Base-by-base conservation (phyloP, 2,329 filamentous ascomycete species). In the Thielaviopsis populi region DNA sequence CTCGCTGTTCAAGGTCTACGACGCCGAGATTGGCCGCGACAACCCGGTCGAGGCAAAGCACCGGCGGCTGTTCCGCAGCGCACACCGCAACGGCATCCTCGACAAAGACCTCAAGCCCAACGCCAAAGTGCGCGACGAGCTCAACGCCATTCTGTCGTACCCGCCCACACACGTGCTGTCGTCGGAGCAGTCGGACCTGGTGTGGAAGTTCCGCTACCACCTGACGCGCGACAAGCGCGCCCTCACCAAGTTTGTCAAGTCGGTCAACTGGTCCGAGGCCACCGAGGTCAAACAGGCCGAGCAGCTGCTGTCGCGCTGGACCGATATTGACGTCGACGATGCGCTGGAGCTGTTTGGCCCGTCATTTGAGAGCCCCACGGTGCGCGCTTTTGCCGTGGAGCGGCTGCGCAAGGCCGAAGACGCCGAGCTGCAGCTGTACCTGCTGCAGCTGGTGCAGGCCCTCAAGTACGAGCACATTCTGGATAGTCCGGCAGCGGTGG, bases 161-260 rank as follows among this genome's bases (percentile, higher is more conserved):
- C 91, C 92, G 6, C 94, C 94, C 2, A 96, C 92, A 0, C 91
- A 96, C 67, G 83, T 88, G 59, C 79, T 99, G 27, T 90, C 85
- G 1, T 83, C 90, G 0, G 91, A 96, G 72, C 94, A 99, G 73
- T 95, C 95, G 71, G 94, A 99, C 73, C 80, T 96, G 61, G 84
- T 99, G 22, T 99, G 95, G 95, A 94, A 95, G 70, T 99, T 97
- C 76, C 83, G 94, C 65, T 95, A 97, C 73, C 92, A 96, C 73
- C 75, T 99, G 24, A 94, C 91, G 0, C 82, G 91, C 65, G 91
- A 99, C 72, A 99, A 99, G 74, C 80, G 87, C 69, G 88, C 92
- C 1, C 78, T 97, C 65, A 99, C 92, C 41, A 99, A 99, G 70
- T 95, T 99, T 69, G 90, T 97, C 72, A 99, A 97, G 73, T 96